A percentile compares a stretch with the other conserved stretches of the same genome.
Conservation (phyloP, 129 eudicot genomes). For the Kitagawia praeruptora region DNA sequence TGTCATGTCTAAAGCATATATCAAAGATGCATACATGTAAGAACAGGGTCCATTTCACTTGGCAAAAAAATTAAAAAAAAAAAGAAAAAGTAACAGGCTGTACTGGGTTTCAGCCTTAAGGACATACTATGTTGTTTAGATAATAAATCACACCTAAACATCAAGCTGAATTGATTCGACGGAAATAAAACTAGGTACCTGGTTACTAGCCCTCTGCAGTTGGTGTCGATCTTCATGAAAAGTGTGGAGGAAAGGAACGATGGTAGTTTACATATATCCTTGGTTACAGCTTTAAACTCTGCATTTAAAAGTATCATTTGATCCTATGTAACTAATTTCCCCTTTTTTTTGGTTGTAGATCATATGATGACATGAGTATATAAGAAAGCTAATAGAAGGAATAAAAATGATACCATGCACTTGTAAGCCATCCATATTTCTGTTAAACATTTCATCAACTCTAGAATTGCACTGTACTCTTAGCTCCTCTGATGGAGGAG, state of each 20-base stretch:
- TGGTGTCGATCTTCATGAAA: constrained; percentile 44
- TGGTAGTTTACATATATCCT: constrained; percentile 61
- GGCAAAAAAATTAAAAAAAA: not conserved
- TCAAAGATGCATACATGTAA: not conserved
- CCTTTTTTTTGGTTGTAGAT: not conserved
- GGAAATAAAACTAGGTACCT: constrained; percentile 22
- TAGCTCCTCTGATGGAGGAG: constrained; percentile 54
- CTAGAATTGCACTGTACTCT: constrained; percentile 45
- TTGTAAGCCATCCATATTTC: constrained; percentile 43
- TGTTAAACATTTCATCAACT: constrained; percentile 39
- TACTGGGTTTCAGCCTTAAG: not conserved
- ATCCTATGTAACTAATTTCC: not conserved
- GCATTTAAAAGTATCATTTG: not conserved
- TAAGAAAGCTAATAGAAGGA: not conserved
- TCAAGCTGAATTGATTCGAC: not conserved
- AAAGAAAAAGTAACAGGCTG: not conserved
- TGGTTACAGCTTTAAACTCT: constrained; percentile 57
- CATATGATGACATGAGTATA: not conserved
- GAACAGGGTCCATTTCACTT: no score
- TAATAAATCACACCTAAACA: not conserved
- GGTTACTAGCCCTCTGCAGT: constrained; percentile 41
- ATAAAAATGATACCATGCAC: constrained; percentile 36
- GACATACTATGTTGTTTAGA: not conserved
- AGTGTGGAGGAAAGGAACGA: constrained; percentile 48
- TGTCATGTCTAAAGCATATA: not conserved